Conservation (phyloP, 2,329 filamentous ascomycete genomes). For the Pseudogymnoascus sp. region DNA sequence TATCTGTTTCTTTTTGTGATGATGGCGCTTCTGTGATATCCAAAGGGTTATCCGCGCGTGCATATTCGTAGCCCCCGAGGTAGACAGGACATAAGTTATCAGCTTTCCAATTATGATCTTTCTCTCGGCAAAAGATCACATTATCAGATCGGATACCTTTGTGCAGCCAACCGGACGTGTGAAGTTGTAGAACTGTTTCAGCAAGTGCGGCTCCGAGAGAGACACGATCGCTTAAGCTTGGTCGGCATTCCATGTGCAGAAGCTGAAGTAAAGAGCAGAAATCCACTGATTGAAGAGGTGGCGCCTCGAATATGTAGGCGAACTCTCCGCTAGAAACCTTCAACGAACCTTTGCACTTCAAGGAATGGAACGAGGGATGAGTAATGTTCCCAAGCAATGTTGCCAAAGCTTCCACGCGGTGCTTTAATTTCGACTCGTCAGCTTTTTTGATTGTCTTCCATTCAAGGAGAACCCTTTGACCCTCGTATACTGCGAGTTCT, state of each 20-base stretch:
- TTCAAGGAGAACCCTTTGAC: conserved; percentile 12
- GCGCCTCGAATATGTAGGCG: conserved; percentile 14
- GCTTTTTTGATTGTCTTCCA: conserved; percentile 14
- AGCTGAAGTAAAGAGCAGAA: conserved; percentile 11
- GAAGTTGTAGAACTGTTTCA: conserved; percentile 14
- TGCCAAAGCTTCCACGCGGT: conserved; percentile 15
- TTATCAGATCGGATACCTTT: neutral
- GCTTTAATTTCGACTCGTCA: conserved; percentile 11
- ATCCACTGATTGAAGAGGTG: neutral
- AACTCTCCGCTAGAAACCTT: conserved; percentile 13
- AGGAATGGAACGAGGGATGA: conserved; percentile 13
- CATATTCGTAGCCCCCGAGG: conserved; percentile 16
- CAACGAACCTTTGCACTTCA: conserved; percentile 14
- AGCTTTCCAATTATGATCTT: neutral
- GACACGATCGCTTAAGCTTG: conserved; percentile 12
- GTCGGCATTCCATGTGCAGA: neutral
- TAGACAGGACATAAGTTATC: neutral
- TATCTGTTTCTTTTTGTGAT: conserved; percentile 12
- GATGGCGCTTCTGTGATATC: conserved; percentile 15
- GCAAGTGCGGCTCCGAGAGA: conserved; percentile 12
- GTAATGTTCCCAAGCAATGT: conserved; percentile 12
- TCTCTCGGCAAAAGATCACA: neutral
- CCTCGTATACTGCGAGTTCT: conserved; percentile 15
- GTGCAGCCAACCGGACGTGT: conserved; percentile 18
- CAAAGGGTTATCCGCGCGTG: conserved; percentile 12